These are phyloP conservation scores for Quercus bicolor DNA, from an alignment of 306 rosid species.

Conservation along the genomic window DNA sequence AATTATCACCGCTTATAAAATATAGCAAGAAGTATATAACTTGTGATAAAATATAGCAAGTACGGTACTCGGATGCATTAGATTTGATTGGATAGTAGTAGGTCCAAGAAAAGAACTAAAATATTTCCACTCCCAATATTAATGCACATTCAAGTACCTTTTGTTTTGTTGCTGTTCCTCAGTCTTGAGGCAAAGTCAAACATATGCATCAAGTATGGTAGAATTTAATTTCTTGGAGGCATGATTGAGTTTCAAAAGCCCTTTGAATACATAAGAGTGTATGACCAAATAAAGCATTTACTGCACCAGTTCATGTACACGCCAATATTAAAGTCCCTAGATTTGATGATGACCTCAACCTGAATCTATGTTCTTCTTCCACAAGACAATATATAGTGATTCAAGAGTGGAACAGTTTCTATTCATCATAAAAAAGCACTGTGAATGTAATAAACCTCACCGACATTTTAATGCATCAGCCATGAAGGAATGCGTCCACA, in stretches of 20 bases:
- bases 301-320: slow-evolving; percentile 42
- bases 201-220: slow-evolving; percentile 40
- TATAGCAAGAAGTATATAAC: background rate
- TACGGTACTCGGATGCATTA: background rate
- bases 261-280: slow-evolving; percentile 34
- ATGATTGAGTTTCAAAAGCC: slow-evolving; percentile 47
- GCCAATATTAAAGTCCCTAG: slow-evolving; percentile 51
- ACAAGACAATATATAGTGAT: slow-evolving; percentile 36
- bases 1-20: no score
- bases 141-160: slow-evolving; percentile 29
- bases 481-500: background rate
- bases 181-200: slow-evolving; percentile 41
- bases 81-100: background rate
- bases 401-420: slow-evolving; percentile 15
- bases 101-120: background rate
- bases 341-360: slow-evolving; percentile 56
- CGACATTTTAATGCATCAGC: background rate
- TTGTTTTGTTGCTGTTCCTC: slow-evolving; percentile 47
- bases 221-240: slow-evolving; percentile 33
- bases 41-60: background rate
- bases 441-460: background rate
- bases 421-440: slow-evolving; percentile 8
- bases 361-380: slow-evolving; percentile 54
- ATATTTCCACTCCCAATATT: background rate
- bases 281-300: slow-evolving; percentile 62